Evolutionary conservation across 805 yeast species (phyloP), one percentile per base, ranked within the genome.

Genomic region (Saccharomycopsis babjevae): DNA sequence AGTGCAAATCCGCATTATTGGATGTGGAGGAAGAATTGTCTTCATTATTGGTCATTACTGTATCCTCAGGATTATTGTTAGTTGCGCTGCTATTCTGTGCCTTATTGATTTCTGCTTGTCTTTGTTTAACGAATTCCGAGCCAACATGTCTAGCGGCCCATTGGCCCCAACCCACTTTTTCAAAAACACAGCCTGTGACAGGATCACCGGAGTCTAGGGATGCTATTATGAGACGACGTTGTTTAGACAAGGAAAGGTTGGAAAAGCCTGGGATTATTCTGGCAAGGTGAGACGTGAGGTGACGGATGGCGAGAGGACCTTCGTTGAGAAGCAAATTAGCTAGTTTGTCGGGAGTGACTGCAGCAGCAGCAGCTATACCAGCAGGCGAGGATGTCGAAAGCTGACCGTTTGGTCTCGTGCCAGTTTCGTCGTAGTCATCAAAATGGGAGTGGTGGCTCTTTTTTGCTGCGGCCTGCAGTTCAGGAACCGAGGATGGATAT

Each of bases 141-240:
- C 72, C 70, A 20, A 74, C 82, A 57, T 76, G 74, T 67, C 84
- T 79, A 2, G 92, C 96, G 28, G 88, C 88, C 98, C 98, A 92
- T 71, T 92, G 96, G 62, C 98, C 98, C 98, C 98, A 92, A 25
- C 97, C 97, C 38, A 92, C 90, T 74, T 92, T 92, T 69, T 90
- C 96, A 74, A 92, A 92, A 16, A 86, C 82, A 52, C 88, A 85
- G 5, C 74, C 70, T 55, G 75, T 69, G 6, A 71, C 71, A 61
- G 80, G 79, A 60, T 82, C 85, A 10, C 88, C 87, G 65, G 82
- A 80, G 67, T 90, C 97, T 73, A 92, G 80, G 46, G 92, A 94
- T 15, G 91, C 84, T 86, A 92, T 92, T 36, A 92, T 92, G 61
- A 92, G 79, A 62, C 97, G 78, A 69, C 97, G 80, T 73, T 92